A percentile compares a stretch with the other conserved stretches of the same genome.
phyloP scores from a whole-genome alignment of 257 asterid species.

The Solanum pennellii region DNA sequence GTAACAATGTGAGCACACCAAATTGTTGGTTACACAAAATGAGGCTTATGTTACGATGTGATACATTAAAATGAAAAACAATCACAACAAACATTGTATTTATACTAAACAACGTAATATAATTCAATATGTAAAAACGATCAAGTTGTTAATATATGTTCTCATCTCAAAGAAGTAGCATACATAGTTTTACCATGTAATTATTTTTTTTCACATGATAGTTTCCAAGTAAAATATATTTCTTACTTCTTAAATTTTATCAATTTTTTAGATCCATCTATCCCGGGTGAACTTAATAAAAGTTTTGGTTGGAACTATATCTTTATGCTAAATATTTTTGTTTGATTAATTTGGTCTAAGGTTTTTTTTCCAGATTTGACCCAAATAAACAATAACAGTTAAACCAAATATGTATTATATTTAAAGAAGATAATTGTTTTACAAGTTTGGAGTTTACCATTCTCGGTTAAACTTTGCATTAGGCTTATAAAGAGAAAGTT shows the following conservation, averaged over 20 bases:
- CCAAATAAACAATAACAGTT: not conserved
- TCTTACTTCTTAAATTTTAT: not conserved
- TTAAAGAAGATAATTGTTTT: not conserved
- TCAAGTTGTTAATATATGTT: not conserved
- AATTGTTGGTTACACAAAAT: not conserved
- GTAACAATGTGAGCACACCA: not conserved
- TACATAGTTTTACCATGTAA: not conserved
- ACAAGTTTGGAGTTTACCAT: not conserved
- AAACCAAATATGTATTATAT: not conserved
- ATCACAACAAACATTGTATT: not conserved
- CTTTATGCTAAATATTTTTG: not conserved
- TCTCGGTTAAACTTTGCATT: not conserved
- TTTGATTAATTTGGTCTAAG: not conserved
- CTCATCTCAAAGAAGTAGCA: not conserved
- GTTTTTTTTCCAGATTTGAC: not conserved
- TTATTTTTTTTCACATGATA: not conserved
- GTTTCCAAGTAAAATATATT: not conserved
- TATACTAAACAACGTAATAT: not conserved
- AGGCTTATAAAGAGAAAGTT: not conserved
- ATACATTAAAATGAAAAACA: too few relatives aligned
- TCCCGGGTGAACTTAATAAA: not conserved
- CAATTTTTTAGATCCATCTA: not conserved
- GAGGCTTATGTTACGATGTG: not conserved
- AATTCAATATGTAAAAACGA: too few relatives aligned
- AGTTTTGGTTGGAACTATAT: not conserved